These are phyloP conservation scores for Melastoma malabathricum DNA, from an alignment of 345 rosid genomes.

Conservation along the genomic window DNA sequence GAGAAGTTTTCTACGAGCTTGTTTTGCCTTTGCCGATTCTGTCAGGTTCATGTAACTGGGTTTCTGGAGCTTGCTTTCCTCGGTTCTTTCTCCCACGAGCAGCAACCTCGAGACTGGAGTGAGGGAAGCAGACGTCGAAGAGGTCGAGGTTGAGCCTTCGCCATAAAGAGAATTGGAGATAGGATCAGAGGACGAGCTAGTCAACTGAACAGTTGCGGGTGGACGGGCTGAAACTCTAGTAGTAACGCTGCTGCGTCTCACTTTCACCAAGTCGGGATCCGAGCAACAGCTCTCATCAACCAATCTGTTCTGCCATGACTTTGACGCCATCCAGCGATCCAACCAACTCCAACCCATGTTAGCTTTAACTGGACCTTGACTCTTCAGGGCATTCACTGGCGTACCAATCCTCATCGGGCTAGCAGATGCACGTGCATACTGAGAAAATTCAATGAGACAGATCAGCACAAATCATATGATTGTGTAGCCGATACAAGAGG, in stretches of 20 bases:
- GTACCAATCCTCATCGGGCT: constrained; percentile 46
- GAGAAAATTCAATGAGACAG: neutral
- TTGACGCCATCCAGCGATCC: too few relatives aligned
- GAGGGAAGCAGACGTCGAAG: constrained; percentile 45
- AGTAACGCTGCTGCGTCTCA: constrained; percentile 47
- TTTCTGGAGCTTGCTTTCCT: constrained; percentile 33
- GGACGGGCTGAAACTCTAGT: constrained; percentile 42
- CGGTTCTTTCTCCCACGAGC: constrained; percentile 19
- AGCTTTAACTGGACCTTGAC: constrained; percentile 21
- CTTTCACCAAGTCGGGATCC: constrained; percentile 36
- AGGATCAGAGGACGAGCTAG: constrained; percentile 30
- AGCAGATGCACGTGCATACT: constrained; percentile 41
- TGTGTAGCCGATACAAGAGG: too few relatives aligned
- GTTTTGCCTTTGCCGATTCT: constrained; percentile 66
- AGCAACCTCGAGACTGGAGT: constrained; percentile 11
- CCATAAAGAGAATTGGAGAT: constrained; percentile 44
- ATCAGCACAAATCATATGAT: too few relatives aligned
- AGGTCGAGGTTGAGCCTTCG: constrained; percentile 32
- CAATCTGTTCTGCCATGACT: constrained; percentile 35
- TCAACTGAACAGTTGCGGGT: constrained; percentile 16
- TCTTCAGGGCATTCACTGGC: constrained; percentile 16
- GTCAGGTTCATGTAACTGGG: constrained; percentile 80
- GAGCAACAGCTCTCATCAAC: constrained; percentile 29
- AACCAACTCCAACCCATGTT: constrained; percentile 45
- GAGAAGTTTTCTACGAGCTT: constrained; percentile 21